These are phyloP conservation scores for Blastobotrys ciferrii DNA, from an alignment of 1,139 yeast species.

Conservation along the genomic window DNA sequence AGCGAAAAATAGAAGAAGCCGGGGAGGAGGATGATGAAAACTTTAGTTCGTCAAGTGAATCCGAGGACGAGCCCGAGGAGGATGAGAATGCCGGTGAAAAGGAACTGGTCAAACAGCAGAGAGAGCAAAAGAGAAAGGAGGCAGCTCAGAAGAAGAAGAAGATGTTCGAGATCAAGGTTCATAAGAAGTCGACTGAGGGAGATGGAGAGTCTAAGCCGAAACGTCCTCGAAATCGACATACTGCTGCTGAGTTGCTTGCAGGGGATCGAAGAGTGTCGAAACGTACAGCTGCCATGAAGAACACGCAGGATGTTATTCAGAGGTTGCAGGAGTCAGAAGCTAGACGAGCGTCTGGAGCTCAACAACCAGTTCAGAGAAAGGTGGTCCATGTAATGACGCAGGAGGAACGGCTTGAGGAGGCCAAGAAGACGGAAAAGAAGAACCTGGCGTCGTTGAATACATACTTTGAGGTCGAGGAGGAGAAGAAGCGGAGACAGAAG, in stretches of 20 bases:
- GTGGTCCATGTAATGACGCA: constrained; percentile 58
- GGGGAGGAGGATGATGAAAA: constrained; percentile 31
- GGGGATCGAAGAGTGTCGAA: constrained; percentile 75
- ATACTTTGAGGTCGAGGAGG: constrained; percentile 81
- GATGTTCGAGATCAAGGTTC: constrained; percentile 26
- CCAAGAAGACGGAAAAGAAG: constrained; percentile 76
- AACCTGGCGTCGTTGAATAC: constrained; percentile 70
- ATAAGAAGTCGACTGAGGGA: constrained; percentile 11
- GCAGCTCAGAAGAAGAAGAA: constrained; percentile 28
- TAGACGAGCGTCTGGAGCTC: constrained; percentile 44
- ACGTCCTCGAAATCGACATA: constrained; percentile 24
- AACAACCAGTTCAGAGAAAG: constrained; percentile 23
- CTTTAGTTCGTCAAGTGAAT: constrained; percentile 28
- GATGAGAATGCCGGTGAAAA: constrained; percentile 40
- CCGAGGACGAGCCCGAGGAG: constrained; percentile 29
- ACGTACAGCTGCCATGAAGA: constrained; percentile 74
- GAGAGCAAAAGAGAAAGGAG: constrained; percentile 29
- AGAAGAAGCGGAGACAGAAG: constrained; percentile 73
- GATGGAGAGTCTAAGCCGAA: constrained; percentile 9
- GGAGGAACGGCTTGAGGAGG: constrained; percentile 81
- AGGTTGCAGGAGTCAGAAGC: constrained; percentile 70
- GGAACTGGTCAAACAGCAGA: constrained; percentile 30
- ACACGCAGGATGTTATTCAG: constrained; percentile 73
- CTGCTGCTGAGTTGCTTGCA: constrained; percentile 45
- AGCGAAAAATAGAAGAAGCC: constrained; percentile 12